Conservation (phyloP, 1,139 yeast genomes). For the Yamadazyma dushanensis region DNA sequence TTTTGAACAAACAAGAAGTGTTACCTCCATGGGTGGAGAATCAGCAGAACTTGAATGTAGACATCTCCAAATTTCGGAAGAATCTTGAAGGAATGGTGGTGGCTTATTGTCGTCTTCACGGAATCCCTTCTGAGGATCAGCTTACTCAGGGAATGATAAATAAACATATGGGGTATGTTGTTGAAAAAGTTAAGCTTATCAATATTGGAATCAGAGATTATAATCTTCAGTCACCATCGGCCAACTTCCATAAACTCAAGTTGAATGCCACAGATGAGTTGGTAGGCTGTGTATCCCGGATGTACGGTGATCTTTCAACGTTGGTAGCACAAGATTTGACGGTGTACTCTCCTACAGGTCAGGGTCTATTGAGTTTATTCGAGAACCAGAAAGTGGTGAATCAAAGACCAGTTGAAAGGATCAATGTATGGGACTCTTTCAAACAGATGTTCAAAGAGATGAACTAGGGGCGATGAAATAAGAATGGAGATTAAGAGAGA, state of each 20-base stretch:
- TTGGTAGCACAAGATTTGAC: slow-evolving; percentile 8
- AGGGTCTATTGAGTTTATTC: slow-evolving; percentile 16
- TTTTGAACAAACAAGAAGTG: slow-evolving; percentile 72
- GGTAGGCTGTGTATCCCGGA: slow-evolving; percentile 22
- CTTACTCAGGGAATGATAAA: slow-evolving; percentile 7
- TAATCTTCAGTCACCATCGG: slow-evolving; percentile 76
- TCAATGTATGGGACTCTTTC: slow-evolving; percentile 35
- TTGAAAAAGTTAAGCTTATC: slow-evolving; percentile 45
- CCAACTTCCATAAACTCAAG: slow-evolving; percentile 68
- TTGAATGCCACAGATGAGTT: slow-evolving; percentile 52
- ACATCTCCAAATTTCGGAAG: slow-evolving; percentile 45
- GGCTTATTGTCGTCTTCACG: slow-evolving; percentile 17
- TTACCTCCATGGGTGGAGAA: slow-evolving; percentile 89
- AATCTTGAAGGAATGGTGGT: slow-evolving; percentile 40
- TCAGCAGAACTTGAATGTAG: slow-evolving; percentile 58
- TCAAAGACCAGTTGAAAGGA: slow-evolving; percentile 22
- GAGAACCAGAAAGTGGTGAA: slow-evolving; percentile 15
- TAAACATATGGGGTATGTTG: slow-evolving; percentile 31
- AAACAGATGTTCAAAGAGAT: slow-evolving; percentile 29
- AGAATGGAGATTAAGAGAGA: no score
- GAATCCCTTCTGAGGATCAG: slow-evolving; percentile 7
- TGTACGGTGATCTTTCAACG: slow-evolving; percentile 12
- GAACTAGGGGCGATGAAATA: no score
- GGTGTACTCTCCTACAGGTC: slow-evolving; percentile 11
- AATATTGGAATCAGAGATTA: slow-evolving; percentile 68